These are phyloP conservation scores for Pichia sp. DNA, from an alignment of 1,139 yeast species.

Conservation along the genomic window DNA sequence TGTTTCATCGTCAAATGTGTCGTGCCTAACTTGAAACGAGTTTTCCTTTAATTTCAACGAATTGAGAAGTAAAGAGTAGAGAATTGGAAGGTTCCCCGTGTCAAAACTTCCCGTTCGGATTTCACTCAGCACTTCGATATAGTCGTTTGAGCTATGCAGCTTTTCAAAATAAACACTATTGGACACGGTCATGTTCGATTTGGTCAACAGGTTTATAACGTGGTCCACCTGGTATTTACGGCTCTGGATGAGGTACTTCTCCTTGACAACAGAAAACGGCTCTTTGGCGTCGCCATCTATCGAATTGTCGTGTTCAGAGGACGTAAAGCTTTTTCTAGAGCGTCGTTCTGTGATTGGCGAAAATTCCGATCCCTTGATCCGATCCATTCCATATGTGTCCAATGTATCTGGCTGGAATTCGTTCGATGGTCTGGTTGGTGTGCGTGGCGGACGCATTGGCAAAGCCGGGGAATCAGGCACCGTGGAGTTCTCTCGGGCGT, in stretches of 20 bases:
- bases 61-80: conserved; percentile 22
- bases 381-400: conserved; percentile 17
- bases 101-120: conserved; percentile 20
- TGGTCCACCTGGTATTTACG: conserved; percentile 19
- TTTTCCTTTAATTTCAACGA: conserved; percentile 19
- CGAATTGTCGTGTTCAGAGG: not conserved
- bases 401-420: conserved; percentile 7
- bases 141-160: conserved; percentile 21
- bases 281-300: conserved; percentile 1
- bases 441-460: conserved; percentile 14
- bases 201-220: conserved; percentile 12
- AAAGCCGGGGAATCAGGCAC: conserved; percentile 13
- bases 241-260: conserved; percentile 15
- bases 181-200: conserved; percentile 15
- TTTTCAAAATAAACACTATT: conserved; percentile 21
- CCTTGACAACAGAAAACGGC: not conserved
- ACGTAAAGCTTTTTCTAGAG: not conserved
- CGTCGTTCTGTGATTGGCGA: conserved; percentile 20
- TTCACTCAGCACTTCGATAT: conserved; percentile 25
- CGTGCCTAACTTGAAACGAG: not conserved
- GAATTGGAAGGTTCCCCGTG: conserved; percentile 18
- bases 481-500: not conserved
- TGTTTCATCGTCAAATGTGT: not conserved
- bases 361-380: conserved; percentile 22
- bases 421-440: conserved; percentile 5